Conservation (phyloP, 495 filamentous ascomycete genomes). For the Penicillium coffeae region DNA sequence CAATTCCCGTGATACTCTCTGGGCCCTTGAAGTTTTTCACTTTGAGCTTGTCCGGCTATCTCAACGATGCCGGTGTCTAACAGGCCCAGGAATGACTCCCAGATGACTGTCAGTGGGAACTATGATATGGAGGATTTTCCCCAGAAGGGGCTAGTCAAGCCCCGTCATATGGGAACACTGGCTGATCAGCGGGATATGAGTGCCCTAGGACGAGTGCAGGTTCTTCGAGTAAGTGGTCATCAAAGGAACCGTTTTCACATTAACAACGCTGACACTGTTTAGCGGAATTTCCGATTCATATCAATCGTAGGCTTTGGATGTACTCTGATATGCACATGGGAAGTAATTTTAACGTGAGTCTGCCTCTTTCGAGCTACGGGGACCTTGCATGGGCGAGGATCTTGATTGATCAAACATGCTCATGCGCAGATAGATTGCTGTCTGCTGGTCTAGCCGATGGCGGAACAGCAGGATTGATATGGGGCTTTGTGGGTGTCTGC, state of each 20-base stretch:
- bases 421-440: conserved; percentile 3
- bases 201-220: conserved; percentile 40
- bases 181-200: conserved; percentile 41
- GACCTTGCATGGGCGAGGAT: neutral
- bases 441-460: conserved; percentile 45
- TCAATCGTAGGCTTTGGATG: conserved; percentile 47
- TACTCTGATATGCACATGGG: conserved; percentile 45
- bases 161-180: conserved; percentile 39
- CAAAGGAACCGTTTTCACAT: neutral
- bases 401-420: too few species aligned
- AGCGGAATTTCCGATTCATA: conserved; percentile 50
- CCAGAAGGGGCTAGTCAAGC: conserved; percentile 29
- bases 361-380: neutral
- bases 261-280: conserved; percentile 6
- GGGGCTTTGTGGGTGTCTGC: conserved; percentile 52
- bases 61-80: conserved; percentile 8
- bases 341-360: conserved; percentile 43
- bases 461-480: conserved; percentile 56
- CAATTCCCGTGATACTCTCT: too few species aligned
- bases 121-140: conserved; percentile 23
- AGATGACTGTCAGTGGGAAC: conserved; percentile 7
- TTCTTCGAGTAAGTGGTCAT: conserved; percentile 33
- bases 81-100: conserved; percentile 11
- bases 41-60: neutral
- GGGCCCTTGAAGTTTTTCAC: too few species aligned